Conservation (phyloP, 257 asterid species). For the Oldenlandia corymbosa region DNA sequence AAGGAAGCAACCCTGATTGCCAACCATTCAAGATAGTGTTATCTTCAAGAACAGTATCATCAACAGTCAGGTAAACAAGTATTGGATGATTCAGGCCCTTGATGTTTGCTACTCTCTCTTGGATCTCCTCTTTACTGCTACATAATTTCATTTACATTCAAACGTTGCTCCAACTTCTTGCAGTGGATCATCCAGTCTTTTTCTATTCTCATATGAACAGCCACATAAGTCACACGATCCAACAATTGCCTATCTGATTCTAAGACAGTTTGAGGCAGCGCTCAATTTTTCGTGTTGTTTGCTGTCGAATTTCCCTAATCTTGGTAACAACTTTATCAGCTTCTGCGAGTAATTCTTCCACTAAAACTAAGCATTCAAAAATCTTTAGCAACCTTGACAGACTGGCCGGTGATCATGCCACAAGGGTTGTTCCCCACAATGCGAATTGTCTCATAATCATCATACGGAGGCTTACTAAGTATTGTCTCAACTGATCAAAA, state of each 20-base stretch:
- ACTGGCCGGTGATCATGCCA: slow-evolving; percentile 97
- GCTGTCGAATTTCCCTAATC: slow-evolving; percentile 45
- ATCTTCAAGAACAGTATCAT: slow-evolving; percentile 81
- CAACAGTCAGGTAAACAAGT: slow-evolving; percentile 69
- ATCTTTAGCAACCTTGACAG: slow-evolving; percentile 60
- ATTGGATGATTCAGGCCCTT: slow-evolving; percentile 48
- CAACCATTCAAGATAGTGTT: slow-evolving; percentile 58
- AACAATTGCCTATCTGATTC: neutral
- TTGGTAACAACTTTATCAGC: slow-evolving; percentile 73
- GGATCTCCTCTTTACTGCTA: slow-evolving; percentile 69
- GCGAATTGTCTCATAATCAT: slow-evolving; percentile 37
- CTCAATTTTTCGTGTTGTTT: slow-evolving; percentile 19
- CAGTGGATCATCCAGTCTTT: slow-evolving; percentile 98
- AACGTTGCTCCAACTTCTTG: slow-evolving; percentile 70
- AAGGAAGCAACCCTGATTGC: slow-evolving; percentile 63
- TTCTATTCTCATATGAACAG: slow-evolving; percentile 96
- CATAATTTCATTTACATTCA: slow-evolving; percentile 60
- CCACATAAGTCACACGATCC: slow-evolving; percentile 43
- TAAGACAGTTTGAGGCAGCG: slow-evolving; percentile 9
- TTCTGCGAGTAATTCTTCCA: slow-evolving; percentile 59
- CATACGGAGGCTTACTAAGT: slow-evolving; percentile 28
- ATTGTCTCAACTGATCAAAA: slow-evolving; percentile 50
- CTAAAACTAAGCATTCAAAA: slow-evolving; percentile 65
- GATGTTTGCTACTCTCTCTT: slow-evolving; percentile 59
- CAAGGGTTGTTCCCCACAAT: slow-evolving; percentile 79